These are phyloP conservation scores for Salix udensis DNA, from an alignment of 345 rosid species.

Conservation along the genomic window DNA sequence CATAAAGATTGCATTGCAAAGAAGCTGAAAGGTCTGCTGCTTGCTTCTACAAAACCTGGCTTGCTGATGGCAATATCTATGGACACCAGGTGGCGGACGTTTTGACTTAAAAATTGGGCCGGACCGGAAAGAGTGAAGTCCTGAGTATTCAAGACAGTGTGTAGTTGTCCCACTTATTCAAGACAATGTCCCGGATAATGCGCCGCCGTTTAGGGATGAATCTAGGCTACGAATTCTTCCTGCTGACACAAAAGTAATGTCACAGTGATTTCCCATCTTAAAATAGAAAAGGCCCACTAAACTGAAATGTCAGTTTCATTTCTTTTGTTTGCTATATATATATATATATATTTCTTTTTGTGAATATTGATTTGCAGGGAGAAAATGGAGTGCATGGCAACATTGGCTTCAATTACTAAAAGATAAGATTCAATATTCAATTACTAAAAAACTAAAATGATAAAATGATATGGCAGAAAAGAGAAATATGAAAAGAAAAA, in stretches of 20 bases:
- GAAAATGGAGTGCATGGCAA: conserved; percentile 14
- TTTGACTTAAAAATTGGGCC: neutral
- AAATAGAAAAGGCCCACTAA: neutral
- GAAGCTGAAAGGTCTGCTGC: too few species aligned
- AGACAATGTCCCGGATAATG: neutral
- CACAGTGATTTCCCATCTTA: neutral
- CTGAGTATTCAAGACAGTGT: neutral
- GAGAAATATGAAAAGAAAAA: too few species aligned
- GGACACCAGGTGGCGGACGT: neutral
- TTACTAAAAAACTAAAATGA: too few species aligned
- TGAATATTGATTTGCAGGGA: conserved; percentile 28
- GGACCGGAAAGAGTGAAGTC: neutral
- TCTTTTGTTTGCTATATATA: neutral
- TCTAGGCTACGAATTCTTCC: conserved; percentile 32
- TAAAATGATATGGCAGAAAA: too few species aligned
- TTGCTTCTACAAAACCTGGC: too few species aligned
- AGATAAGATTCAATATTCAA: too few species aligned
- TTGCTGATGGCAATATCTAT: too few species aligned
- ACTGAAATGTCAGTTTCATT: neutral
- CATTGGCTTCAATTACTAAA: neutral
- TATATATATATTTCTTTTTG: neutral
- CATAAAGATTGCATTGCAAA: too few species aligned
- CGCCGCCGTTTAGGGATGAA: conserved; percentile 10
- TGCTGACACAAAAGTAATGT: conserved; percentile 13
- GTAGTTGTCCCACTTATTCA: too few species aligned